These are phyloP conservation scores for Globisporangium megalacanthum DNA, from an alignment of 352 stramenopile genomes.

Conservation along the genomic window DNA sequence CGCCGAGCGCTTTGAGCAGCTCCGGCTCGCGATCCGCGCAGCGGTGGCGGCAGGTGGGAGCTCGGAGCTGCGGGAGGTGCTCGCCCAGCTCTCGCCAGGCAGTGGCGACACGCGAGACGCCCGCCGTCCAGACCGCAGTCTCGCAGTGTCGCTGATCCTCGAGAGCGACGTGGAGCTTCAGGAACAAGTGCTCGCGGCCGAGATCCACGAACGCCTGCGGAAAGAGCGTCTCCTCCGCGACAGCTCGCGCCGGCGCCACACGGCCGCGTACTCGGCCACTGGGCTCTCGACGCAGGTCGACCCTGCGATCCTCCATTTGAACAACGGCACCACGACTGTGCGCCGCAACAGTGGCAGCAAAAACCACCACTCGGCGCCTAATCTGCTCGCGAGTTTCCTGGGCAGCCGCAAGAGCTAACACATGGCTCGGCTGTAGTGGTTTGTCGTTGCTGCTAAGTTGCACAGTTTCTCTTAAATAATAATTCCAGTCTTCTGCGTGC, in stretches of 20 bases:
- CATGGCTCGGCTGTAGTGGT: background rate
- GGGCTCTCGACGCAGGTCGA: slow-evolving; percentile 12
- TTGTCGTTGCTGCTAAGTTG: background rate
- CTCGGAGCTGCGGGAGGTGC: slow-evolving; percentile 22
- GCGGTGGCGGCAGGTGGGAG: slow-evolving; percentile 17
- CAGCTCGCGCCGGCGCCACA: slow-evolving; percentile 28
- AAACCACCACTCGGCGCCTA: slow-evolving; percentile 1
- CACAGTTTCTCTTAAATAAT: slow-evolving; percentile 7
- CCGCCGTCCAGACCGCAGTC: slow-evolving; percentile 14
- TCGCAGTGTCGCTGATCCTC: slow-evolving; percentile 27
- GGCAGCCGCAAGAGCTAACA: slow-evolving; percentile 11
- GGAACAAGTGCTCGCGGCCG: slow-evolving; percentile 27
- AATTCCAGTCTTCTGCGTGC: background rate
- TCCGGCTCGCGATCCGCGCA: slow-evolving; percentile 23
- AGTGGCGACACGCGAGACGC: slow-evolving; percentile 3
- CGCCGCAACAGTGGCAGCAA: background rate
- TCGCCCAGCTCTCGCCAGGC: slow-evolving; percentile 16
- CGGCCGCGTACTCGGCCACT: slow-evolving; percentile 22
- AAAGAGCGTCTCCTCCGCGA: slow-evolving; percentile 36
- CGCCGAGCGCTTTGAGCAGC: slow-evolving; percentile 19
- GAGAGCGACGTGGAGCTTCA: slow-evolving; percentile 29
- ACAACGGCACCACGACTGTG: slow-evolving; percentile 16
- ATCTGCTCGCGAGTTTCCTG: slow-evolving; percentile 11
- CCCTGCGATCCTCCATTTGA: slow-evolving; percentile 11
- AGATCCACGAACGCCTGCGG: slow-evolving; percentile 38